Evolutionary conservation across 106 monocot species (phyloP), one percentile per base, ranked within the genome.

Genomic region (Dioscorea alata): DNA sequence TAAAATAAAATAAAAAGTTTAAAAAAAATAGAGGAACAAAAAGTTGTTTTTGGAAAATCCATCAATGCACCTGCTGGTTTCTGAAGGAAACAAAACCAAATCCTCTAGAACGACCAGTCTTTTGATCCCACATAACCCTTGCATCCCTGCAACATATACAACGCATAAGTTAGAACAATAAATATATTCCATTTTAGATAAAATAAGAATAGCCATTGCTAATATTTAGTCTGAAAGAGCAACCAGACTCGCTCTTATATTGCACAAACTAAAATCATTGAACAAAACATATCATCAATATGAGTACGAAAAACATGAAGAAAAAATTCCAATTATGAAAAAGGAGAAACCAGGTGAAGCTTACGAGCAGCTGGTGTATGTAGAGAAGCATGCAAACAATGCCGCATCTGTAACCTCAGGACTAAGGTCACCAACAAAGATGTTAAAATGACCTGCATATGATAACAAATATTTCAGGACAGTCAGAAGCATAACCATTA

Each of bases 61-160:
- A 57, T 33, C 28, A 33, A 22, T 14, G 22, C 16, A 84, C 91
- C 87, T 88, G 80, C 60, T 92, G 84, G 73, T 82, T 80, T n/a
- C 91, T 74, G 76, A 92, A 92, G 32, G 91, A 84, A 68, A 92
- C 91, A 83, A 92, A 92, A 17, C 91, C 91, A 80, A 77, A 92
- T 17, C 91, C 91, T 73, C 91, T 85, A 57, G 91, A 92, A 18
- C 91, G 82, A 16, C 87, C 87, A 70, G 91, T 92, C 62, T 92
- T 92, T 62, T 92, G 87, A 71, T 92, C 91, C 91, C 91, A 92
- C 91, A 92, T 88, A 57, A 92, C 91, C 68, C 82, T 79, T 52
- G 91, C 87, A 82, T 92, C 91, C 32, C 91, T 92, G 42, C 1
- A 67, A 17, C 17, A 62, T 10, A 67, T 2, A 63, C 61, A 7